Percentiles rank a stretch among this genome's conserved stretches.
phyloP scores from a whole-genome alignment of 106 monocot species.

The Cymbidium sinense region DNA sequence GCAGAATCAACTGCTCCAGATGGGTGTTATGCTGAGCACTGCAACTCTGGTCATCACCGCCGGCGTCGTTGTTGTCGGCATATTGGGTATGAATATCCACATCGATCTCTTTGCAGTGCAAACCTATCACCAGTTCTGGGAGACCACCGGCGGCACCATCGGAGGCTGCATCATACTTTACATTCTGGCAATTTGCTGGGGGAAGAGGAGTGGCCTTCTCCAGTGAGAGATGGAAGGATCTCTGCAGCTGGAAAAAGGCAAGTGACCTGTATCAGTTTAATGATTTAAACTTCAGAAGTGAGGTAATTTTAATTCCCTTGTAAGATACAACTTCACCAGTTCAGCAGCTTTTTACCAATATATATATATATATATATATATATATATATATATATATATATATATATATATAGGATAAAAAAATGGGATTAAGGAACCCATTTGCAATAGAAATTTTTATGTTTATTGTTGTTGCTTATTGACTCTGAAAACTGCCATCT shows the following conservation, averaged over 20 bases:
- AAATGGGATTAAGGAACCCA: background rate
- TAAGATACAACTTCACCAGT: background rate
- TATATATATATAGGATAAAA: background rate
- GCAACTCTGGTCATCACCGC: slow-evolving; percentile 8
- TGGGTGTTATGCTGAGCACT: slow-evolving; percentile 24
- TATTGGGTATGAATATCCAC: slow-evolving; percentile 5
- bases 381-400: no score
- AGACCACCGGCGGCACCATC: background rate
- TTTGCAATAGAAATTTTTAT: background rate
- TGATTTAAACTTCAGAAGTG: background rate
- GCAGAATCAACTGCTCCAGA: slow-evolving; percentile 22
- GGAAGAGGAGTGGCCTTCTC: slow-evolving; percentile 21
- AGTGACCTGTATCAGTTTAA: background rate
- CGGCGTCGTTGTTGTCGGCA: slow-evolving; percentile 10
- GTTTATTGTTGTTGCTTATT: background rate
- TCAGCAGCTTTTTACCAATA: background rate
- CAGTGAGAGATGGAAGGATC: background rate
- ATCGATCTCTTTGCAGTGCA: slow-evolving; percentile 2
- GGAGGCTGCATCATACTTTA: slow-evolving; percentile 7
- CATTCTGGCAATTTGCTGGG: slow-evolving; percentile 17
- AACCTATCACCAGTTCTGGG: slow-evolving; percentile 13
- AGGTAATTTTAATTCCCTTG: background rate
- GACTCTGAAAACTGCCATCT: background rate
- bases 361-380: no score
- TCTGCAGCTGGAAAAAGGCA: background rate